Evolutionary conservation across 139 green algal genomes (phyloP), one percentile per base, ranked within the genome.

Genomic region (Chlorella sorokiniana): DNA sequence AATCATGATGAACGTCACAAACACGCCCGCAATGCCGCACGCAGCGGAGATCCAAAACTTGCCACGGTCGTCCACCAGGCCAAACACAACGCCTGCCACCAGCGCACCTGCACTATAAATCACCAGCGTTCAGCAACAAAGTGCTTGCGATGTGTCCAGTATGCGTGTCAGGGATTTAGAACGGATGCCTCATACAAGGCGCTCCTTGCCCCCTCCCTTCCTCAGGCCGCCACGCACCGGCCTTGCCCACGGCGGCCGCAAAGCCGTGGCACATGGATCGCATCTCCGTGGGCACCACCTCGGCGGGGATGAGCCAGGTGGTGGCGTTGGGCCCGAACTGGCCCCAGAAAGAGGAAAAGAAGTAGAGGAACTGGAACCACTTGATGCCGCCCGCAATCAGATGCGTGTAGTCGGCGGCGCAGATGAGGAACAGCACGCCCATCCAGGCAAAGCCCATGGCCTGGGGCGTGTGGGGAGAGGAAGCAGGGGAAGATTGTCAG

Each of bases 281-380:
- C 68, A 90, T 84, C 41, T 94, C 92, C 40, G 92, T 96, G 70
- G 92, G 92, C 79, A 92, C 92, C 33, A 92, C 69, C 84, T 96
- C 92, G 54, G 87, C 92, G 31, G 89, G 78, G 41, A 92, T 51
- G 27, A 92, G 69, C 68, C 84, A 92, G 35, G 88, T 92, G 72
- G 87, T 90, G 67, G 87, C 84, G 52, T 92, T 92, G 69, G 88
- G 88, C 4, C 87, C 88, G 44, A 93, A 93, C 85, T 95, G 93
- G 82, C 91, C 92, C 87, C 88, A 96, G 86, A 95, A 96, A 22
- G 79, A 90, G 27, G 75, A 88, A 72, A 95, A 91, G 86, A 92
- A 96, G 84, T 96, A 95, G 10, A 76, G 44, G 73, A 74, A 59
- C 62, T 82, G 76, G 83, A 94, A 94, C 9, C 77, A 54, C 40